These are phyloP conservation scores for Wilcoxina mikolae DNA, from an alignment of 495 filamentous ascomycete species.

Conservation along the genomic window DNA sequence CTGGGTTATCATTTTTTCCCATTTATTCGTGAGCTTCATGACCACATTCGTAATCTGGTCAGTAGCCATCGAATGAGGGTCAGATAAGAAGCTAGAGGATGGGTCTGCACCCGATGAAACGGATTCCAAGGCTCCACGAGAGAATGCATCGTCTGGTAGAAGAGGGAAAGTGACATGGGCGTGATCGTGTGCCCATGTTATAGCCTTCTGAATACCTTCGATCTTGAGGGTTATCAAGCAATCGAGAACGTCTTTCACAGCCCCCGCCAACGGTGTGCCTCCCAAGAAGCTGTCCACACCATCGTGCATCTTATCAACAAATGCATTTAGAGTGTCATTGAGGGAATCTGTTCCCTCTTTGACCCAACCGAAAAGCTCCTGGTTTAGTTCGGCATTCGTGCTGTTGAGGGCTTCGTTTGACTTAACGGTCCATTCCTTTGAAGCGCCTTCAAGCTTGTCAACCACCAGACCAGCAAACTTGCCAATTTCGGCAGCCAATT, in stretches of 20 bases:
- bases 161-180: constrained; percentile 69
- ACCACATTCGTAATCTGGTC: constrained; percentile 73
- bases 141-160: constrained; percentile 69
- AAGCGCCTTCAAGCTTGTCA: constrained; percentile 51
- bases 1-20: constrained; percentile 48
- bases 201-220: constrained; percentile 58
- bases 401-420: constrained; percentile 58
- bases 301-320: constrained; percentile 56
- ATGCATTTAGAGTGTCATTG: constrained; percentile 71
- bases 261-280: constrained; percentile 38
- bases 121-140: constrained; percentile 53
- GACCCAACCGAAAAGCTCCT: constrained; percentile 78
- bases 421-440: constrained; percentile 56
- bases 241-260: constrained; percentile 56
- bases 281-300: constrained; percentile 66
- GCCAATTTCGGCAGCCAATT: constrained; percentile 58
- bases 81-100: constrained; percentile 58
- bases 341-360: constrained; percentile 62
- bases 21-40: constrained; percentile 43
- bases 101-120: constrained; percentile 40
- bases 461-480: constrained; percentile 74
- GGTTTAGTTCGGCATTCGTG: constrained; percentile 60
- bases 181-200: constrained; percentile 79
- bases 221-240: constrained; percentile 68
- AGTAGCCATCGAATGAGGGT: constrained; percentile 49